Percentiles rank a stretch among this genome's conserved stretches.
These are phyloP conservation scores for Eimeria maxima DNA, from an alignment of 169 alveolate genomes.

Conservation along the genomic window DNA sequence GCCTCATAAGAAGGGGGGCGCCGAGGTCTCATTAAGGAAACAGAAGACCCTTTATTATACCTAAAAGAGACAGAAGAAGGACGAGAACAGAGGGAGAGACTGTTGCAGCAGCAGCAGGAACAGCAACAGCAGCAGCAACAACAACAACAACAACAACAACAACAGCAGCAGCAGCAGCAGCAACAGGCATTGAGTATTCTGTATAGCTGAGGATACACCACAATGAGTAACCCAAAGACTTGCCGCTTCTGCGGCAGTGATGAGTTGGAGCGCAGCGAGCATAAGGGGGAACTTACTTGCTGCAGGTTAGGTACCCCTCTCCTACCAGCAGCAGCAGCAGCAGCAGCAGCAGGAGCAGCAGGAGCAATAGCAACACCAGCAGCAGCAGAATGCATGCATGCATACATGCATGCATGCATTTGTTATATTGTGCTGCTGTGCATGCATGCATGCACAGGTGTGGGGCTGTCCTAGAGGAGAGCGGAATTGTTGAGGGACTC, in stretches of 20 bases:
- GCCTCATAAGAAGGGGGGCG: not conserved
- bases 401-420: not conserved
- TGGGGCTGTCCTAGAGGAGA: slow-evolving; percentile 84
- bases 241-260: slow-evolving; percentile 84
- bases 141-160: not conserved
- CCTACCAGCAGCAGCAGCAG: slow-evolving; percentile 42
- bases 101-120: not conserved
- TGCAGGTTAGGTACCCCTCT: slow-evolving; percentile 37
- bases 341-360: slow-evolving; percentile 21
- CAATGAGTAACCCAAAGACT: not conserved
- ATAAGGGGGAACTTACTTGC: slow-evolving; percentile 83
- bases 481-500: slow-evolving; percentile 76
- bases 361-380: slow-evolving; percentile 5
- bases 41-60: not conserved
- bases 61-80: not conserved
- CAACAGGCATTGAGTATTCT: not conserved
- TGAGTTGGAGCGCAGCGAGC: slow-evolving; percentile 77
- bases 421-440: not conserved
- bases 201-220: not conserved
- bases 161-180: slow-evolving; percentile 4
- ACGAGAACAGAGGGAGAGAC: not conserved
- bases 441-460: slow-evolving; percentile 73
- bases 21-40: not conserved
- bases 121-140: not conserved
- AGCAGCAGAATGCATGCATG: not conserved